Evolutionary conservation across 306 rosid genomes (phyloP), one percentile per base, ranked within the genome.

Genomic region (Quercus berberidifolia): DNA sequence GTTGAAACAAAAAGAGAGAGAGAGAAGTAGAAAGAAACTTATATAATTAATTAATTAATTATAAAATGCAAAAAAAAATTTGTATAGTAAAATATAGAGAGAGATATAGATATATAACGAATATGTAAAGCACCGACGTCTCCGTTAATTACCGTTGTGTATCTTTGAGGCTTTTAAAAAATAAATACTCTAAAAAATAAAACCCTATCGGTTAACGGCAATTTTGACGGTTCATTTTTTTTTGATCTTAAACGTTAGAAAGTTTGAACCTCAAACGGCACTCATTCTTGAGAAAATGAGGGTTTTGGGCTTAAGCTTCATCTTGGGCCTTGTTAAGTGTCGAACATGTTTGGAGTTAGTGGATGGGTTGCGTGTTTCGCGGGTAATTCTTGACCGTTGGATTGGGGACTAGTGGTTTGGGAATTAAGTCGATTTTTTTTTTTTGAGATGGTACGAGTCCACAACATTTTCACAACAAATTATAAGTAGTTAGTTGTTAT

Each of bases 211-310:
- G 38, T 23, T 92, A 83, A 92, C 97, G 86, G 76, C 28, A 38
- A 38, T 68, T 21, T n/a, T 59, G 78, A 86, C 89, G 85, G 35
- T 76, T 83, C 62, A 7, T 7, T 8, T 38, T 38, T 35, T 38
- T 38, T 38, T 7, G 10, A 7, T 4, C 14, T 10, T 2, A 69
- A 68, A 57, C 87, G 88, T 87, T 82, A 83, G 52, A 70, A 73
- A 81, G 95, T 89, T 90, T 92, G 75, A 92, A 94, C 83, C 90
- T 90, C 92, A 90, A 92, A 92, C 97, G 97, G 93, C 92, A 90
- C 93, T 89, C 80, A 49, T 38, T 38, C 46, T 7, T 38, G 3
- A 38, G 46, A 2, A 38, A 38, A 38, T 38, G 43, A 38, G 46
- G 46, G 46, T 38, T 38, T 38, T 35, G 41, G 41, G 41, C 41